Base-by-base conservation (phyloP, 352 stramenopile species). In the Phytophthora citricola region DNA sequence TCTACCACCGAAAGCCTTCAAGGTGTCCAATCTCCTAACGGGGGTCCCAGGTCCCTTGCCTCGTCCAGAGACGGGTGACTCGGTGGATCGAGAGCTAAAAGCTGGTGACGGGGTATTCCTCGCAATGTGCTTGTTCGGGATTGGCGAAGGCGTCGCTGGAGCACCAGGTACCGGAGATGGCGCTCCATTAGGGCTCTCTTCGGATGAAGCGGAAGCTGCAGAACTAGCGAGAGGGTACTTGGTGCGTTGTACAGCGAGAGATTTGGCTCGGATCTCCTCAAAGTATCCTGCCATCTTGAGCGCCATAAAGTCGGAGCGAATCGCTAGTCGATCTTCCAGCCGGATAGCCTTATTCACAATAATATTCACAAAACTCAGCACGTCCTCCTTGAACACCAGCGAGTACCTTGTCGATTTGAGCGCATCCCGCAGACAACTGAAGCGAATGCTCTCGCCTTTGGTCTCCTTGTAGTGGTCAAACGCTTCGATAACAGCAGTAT, bases 301-400 rank as follows among this genome's bases (percentile, higher is more conserved):
- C 44, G 85, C 82, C 53, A 95, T 92, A 60, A 95, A 95, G 53
- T 95, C 87, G 29, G 81, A 82, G 12, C 87, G 87, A 53, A 95
- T 95, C 36, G 83, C 87, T 45, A 95, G 55, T 41, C 87, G 87
- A 54, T 92, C 83, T 74, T 95, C 87, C 8, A 95, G 62, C 11
- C 85, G 80, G 27, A 95, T 92, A 3, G 85, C 87, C 71, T 95
- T 95, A 75, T 95, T 95, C 26, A 95, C 87, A 58, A 95, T 93
- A 63, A 95, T 93, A 75, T 95, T 95, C 46, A 95, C 85, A 72
- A 95, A 95, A 58, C 85, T 93, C 45, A 95, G 67, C 59, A 95
- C 87, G 57, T 95, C 87, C 73, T 95, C 87, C 50, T 95, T 95
- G 75, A 95, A 95, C n/a, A 89, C 80, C 2, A 95, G 67, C 45